Evolutionary conservation across 768 basidiomycete species (phyloP).

Genomic region (Coprinopsis marcescibilis): DNA sequence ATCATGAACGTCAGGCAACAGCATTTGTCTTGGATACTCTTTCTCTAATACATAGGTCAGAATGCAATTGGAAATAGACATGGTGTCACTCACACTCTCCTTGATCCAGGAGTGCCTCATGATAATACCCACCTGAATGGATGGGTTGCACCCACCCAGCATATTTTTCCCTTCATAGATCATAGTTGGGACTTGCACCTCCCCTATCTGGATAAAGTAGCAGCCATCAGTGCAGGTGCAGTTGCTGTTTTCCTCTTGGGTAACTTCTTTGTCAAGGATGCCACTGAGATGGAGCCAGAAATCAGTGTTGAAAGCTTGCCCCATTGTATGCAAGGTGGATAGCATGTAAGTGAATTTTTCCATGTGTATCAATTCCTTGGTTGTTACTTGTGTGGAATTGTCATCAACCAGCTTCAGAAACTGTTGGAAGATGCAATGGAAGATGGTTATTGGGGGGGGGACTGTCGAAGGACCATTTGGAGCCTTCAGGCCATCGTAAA

Average conservation of each 20-base stretch:
- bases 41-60: neutral
- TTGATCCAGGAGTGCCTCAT: neutral
- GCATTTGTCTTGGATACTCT: conserved; percentile 15
- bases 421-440: neutral
- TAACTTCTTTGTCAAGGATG: neutral
- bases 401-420: neutral
- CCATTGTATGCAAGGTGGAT: neutral
- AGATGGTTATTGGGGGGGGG: neutral
- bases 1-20: conserved; percentile 18
- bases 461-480: neutral
- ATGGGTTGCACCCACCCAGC: neutral
- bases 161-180: neutral
- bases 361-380: neutral
- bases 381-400: neutral
- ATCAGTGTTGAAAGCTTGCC: neutral
- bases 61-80: neutral
- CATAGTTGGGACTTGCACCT: neutral
- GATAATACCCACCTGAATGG: neutral
- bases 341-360: neutral
- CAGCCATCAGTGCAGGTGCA: neutral
- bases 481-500: neutral
- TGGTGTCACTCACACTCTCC: neutral
- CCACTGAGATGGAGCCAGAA: neutral
- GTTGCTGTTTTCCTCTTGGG: neutral
- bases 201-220: neutral